Base-by-base conservation (phyloP, 768 basidiomycete species). In the Pisolithus albus region DNA sequence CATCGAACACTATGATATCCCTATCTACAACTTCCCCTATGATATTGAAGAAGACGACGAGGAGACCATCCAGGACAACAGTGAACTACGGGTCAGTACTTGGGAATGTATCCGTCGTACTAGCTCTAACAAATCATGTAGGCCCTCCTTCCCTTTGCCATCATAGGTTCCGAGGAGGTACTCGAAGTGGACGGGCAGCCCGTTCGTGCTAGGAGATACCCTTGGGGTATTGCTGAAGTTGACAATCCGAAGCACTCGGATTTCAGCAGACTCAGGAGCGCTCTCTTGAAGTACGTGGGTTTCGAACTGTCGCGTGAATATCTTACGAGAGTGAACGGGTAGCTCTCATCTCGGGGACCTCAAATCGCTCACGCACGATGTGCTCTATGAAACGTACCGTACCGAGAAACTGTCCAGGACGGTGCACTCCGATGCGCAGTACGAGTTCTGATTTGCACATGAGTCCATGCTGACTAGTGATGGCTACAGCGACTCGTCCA, bases 211-310 rank as follows among this genome's bases (percentile, higher is more conserved):
- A 80, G 96, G 59, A 85, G 92, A 64, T 99, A 98, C 71, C 96
- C 96, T 4, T 99, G 96, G 96, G 96, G 96, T 62, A 79, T 98
- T 54, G 96, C 89, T 47, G 94, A 98, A 67, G 94, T 98, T 55
- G 96, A 99, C 76, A 97, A 98, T 70, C 92, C 93, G n/a, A 88
- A 92, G 67, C 96, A 99, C 74, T 96, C 91, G n/a, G 96, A 99
- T 75, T 98, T 98, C 68, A 89, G 88, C 69, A 78, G 92, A 52
- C 81, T 99, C 53, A 77, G 95, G 59, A 88, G 88, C 56, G 95
- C 94, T 39, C 76, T 99, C 50, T 78, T 99, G 61, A 88, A 88
- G 92, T 93, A 66, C 61, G 76, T 19, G 15, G 37, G 46, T 6
- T 15, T 26, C 15, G 45, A 42, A n/a, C 5, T 15, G 19, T 46